These are phyloP conservation scores for Nicotiana tomentosiformis DNA, from an alignment of 257 asterid species.

Conservation along the genomic window DNA sequence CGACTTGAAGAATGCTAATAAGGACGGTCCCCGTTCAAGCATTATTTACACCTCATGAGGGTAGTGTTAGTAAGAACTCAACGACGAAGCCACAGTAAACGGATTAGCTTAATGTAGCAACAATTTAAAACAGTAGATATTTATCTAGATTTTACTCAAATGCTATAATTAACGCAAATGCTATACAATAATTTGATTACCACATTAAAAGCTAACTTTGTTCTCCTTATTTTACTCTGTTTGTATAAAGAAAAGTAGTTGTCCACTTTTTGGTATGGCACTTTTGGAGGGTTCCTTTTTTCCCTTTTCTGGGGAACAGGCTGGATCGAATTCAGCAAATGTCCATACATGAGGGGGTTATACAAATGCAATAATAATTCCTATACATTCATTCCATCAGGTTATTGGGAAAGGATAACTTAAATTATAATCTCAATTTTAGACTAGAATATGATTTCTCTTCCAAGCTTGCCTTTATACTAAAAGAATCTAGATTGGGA, in stretches of 20 bases:
- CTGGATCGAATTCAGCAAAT: background rate
- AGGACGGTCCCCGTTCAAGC: background rate
- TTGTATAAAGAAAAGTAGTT: background rate
- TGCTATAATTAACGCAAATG: background rate
- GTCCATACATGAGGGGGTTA: background rate
- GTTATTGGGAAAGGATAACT: background rate
- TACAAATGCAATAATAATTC: background rate
- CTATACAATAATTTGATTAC: background rate
- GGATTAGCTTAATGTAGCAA: background rate
- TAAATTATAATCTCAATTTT: no score
- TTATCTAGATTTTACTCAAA: background rate
- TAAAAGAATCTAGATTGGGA: background rate
- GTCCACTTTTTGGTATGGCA: background rate
- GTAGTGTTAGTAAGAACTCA: background rate
- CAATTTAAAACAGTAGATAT: background rate
- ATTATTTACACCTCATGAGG: background rate
- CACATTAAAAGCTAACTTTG: background rate
- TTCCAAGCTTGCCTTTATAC: background rate
- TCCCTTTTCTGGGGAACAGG: background rate
- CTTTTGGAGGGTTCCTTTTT: background rate
- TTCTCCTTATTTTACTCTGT: background rate
- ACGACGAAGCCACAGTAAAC: background rate
- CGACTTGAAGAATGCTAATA: background rate
- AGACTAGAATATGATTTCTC: fast-evolving
- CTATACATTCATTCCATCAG: background rate